Percentiles rank a stretch among this genome's conserved stretches.
Conservation (phyloP, 164 flowering plant genomes). For the Magnolia sinica region DNA sequence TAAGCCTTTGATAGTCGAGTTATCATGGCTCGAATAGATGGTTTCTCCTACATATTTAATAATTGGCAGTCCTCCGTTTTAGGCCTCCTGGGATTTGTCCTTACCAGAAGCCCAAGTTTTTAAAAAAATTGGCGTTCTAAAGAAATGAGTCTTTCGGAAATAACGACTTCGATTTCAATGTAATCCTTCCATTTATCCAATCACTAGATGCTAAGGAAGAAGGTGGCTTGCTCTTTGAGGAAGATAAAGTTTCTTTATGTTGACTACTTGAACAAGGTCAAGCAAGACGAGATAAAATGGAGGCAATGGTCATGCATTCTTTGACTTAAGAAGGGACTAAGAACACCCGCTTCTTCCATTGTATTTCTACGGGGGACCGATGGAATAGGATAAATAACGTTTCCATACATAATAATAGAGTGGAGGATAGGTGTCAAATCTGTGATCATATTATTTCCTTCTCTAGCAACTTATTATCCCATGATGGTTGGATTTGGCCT, state of each 20-base stretch:
- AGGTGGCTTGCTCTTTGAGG: neutral
- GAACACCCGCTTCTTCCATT: neutral
- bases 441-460: neutral
- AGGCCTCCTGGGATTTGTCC: too few relatives aligned
- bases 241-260: neutral
- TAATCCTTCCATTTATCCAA: neutral
- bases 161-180: neutral
- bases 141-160: neutral
- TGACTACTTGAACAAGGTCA: neutral
- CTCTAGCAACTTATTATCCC: neutral
- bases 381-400: neutral
- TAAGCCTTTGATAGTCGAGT: too few relatives aligned
- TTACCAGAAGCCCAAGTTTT: too few relatives aligned
- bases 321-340: neutral
- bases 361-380: neutral
- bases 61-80: too few relatives aligned
- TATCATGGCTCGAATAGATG: too few relatives aligned
- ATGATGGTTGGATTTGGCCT: neutral
- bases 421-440: too few relatives aligned
- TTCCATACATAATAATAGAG: neutral
- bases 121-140: too few relatives aligned
- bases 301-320: neutral
- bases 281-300: neutral
- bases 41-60: too few relatives aligned
- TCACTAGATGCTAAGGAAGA: neutral